Conservation (phyloP, 2,329 filamentous ascomycete genomes). For the Thermomyces lanuginosus region DNA sequence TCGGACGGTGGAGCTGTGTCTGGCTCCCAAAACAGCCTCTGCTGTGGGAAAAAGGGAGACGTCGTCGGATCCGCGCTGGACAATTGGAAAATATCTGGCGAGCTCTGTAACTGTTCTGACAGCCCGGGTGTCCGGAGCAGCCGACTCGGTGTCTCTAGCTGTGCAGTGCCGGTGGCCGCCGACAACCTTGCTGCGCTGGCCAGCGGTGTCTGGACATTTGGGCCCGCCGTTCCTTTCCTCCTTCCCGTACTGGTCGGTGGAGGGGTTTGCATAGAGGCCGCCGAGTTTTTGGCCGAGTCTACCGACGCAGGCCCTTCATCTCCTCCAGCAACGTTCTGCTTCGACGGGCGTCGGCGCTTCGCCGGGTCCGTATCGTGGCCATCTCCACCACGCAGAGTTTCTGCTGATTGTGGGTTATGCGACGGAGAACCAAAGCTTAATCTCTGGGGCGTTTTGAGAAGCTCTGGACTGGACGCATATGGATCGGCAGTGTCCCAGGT, state of each 20-base stretch:
- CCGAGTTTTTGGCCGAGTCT: slow-evolving; percentile 22
- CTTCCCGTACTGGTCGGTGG: slow-evolving; percentile 43
- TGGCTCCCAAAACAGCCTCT: slow-evolving; percentile 35
- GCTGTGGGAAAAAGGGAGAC: slow-evolving; percentile 41
- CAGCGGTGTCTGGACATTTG: slow-evolving; percentile 6
- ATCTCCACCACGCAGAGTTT: no score
- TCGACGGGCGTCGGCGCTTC: slow-evolving; percentile 16
- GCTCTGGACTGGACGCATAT: slow-evolving; percentile 31
- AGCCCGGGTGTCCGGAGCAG: slow-evolving; percentile 32
- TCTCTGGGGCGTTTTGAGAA: slow-evolving; percentile 27
- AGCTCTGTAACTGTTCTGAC: slow-evolving; percentile 39
- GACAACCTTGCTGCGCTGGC: slow-evolving; percentile 9
- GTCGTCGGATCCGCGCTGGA: slow-evolving; percentile 36
- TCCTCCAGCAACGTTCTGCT: slow-evolving; percentile 11
- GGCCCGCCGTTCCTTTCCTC: slow-evolving; percentile 25
- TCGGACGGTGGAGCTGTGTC: slow-evolving; percentile 15
- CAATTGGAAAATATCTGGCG: slow-evolving; percentile 41
- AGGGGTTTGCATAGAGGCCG: slow-evolving; percentile 42
- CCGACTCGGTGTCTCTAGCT: slow-evolving; percentile 31
- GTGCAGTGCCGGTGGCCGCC: slow-evolving; percentile 12
- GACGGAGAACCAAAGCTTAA: slow-evolving; percentile 20
- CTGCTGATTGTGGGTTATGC: slow-evolving; percentile 13
- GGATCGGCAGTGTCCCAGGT: slow-evolving; percentile 32
- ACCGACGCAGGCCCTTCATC: slow-evolving; percentile 20
- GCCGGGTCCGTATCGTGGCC: slow-evolving; percentile 21